These are phyloP conservation scores for Saraca asoca DNA, from an alignment of 331 rosid genomes.

Conservation along the genomic window DNA sequence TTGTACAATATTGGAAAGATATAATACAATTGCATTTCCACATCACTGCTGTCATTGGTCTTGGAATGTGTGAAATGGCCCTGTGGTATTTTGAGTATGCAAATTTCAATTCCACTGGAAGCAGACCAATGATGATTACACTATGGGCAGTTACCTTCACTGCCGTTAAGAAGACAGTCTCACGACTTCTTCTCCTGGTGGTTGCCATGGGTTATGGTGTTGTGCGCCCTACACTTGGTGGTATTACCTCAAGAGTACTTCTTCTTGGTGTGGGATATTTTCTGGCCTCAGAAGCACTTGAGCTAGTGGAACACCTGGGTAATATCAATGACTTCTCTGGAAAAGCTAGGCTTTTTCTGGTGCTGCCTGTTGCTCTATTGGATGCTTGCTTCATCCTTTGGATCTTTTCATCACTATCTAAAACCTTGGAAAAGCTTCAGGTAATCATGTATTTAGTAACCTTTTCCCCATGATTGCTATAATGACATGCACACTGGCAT, in stretches of 20 bases:
- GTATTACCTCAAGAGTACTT: conserved; percentile 57
- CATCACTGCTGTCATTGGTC: conserved; percentile 74
- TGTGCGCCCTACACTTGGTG: conserved; percentile 77
- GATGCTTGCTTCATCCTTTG: conserved; percentile 89
- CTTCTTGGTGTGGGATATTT: conserved; percentile 70
- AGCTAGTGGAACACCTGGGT: conserved; percentile 87
- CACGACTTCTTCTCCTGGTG: conserved; percentile 73
- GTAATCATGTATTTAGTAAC: conserved; percentile 41
- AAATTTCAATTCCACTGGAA: conserved; percentile 78
- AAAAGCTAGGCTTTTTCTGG: conserved; percentile 67
- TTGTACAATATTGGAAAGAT: conserved; percentile 69
- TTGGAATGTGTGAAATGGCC: conserved; percentile 92
- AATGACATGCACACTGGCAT: background rate
- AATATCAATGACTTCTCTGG: conserved; percentile 80
- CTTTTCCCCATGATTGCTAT: conserved; percentile 14
- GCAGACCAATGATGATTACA: conserved; percentile 74
- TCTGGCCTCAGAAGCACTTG: conserved; percentile 82
- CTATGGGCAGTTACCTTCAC: conserved; percentile 74
- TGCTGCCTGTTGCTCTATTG: conserved; percentile 80
- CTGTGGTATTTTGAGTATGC: conserved; percentile 82
- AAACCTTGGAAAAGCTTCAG: conserved; percentile 91
- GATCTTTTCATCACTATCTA: conserved; percentile 78
- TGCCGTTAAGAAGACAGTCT: conserved; percentile 72
- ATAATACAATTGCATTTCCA: conserved; percentile 74
- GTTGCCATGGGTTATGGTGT: conserved; percentile 87